A percentile compares a stretch with the other conserved stretches of the same genome.
phyloP scores from a whole-genome alignment of 371 early-diverging fungal species.

The Mucor piriformis region DNA sequence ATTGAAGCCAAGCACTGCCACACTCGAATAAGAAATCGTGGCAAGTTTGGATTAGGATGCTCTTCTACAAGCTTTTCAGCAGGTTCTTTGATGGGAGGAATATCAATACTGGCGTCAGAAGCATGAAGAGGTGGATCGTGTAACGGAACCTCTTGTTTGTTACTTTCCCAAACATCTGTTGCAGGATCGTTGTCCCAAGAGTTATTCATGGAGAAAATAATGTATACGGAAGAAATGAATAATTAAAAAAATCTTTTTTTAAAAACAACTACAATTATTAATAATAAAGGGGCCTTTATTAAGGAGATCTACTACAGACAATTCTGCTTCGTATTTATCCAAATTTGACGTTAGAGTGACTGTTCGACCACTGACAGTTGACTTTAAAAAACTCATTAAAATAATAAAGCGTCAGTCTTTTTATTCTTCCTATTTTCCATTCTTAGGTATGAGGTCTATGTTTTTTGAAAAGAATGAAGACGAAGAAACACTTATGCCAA shows the following conservation, averaged over 20 bases:
- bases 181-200: slow-evolving; percentile 6
- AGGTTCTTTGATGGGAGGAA: not conserved
- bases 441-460: not conserved
- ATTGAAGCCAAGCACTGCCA: slow-evolving; percentile 39
- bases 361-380: slow-evolving; percentile 1
- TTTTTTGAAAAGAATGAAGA: not conserved
- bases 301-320: no score
- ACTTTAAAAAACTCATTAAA: not conserved
- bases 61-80: not conserved
- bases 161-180: slow-evolving; percentile 17
- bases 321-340: no score
- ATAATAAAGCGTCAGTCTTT: not conserved
- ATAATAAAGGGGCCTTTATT: not conserved
- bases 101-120: slow-evolving; percentile 7
- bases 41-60: slow-evolving; percentile 5
- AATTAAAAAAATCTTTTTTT: not conserved
- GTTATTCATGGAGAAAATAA: not conserved
- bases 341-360: not conserved
- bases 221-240: not conserved
- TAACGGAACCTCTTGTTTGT: slow-evolving; percentile 9
- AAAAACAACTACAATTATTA: no score
- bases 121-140: slow-evolving; percentile 7
- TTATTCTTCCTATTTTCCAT: not conserved
- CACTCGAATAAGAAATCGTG: slow-evolving; percentile 25
- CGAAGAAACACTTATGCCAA: not conserved